phyloP scores from a whole-genome alignment of 2,329 filamentous ascomycete species.

The Aspergillus novofumigatus region DNA sequence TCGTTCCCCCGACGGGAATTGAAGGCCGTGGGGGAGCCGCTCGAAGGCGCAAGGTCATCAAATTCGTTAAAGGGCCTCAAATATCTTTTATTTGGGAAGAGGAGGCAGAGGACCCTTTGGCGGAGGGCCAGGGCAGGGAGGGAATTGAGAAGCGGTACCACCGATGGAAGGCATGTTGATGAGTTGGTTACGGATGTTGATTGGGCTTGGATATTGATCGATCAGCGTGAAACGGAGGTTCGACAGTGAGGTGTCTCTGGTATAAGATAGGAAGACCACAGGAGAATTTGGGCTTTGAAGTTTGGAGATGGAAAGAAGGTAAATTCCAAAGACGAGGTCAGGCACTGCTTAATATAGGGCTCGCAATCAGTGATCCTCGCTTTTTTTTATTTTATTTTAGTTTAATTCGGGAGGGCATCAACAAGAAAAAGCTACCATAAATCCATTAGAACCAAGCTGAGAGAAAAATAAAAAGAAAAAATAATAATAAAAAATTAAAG shows the following conservation, averaged over 20 bases:
- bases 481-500: conserved; percentile 11
- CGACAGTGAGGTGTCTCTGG: conserved; percentile 3
- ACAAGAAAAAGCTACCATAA: not conserved
- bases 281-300: conserved; percentile 1
- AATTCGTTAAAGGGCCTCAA: conserved; percentile 23
- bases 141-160: conserved; percentile 31
- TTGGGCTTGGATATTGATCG: conserved; percentile 5
- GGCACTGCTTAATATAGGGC: conserved; percentile 18
- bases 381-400: conserved; percentile 5
- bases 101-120: conserved; percentile 38
- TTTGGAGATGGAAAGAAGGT: conserved; percentile 4
- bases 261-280: not conserved
- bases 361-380: not conserved
- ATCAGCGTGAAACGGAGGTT: not conserved
- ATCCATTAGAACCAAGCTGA: not conserved
- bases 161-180: conserved; percentile 35
- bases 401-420: conserved; percentile 9
- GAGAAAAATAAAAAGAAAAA: conserved; percentile 8
- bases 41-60: conserved; percentile 28
- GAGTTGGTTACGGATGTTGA: conserved; percentile 1
- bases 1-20: conserved; percentile 3
- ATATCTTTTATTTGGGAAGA: conserved; percentile 32
- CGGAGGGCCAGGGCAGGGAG: conserved; percentile 37
- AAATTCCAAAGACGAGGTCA: conserved; percentile 11
- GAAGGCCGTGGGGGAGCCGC: conserved; percentile 21